Conservation (phyloP, 768 basidiomycete genomes). For the Russula earlei region DNA sequence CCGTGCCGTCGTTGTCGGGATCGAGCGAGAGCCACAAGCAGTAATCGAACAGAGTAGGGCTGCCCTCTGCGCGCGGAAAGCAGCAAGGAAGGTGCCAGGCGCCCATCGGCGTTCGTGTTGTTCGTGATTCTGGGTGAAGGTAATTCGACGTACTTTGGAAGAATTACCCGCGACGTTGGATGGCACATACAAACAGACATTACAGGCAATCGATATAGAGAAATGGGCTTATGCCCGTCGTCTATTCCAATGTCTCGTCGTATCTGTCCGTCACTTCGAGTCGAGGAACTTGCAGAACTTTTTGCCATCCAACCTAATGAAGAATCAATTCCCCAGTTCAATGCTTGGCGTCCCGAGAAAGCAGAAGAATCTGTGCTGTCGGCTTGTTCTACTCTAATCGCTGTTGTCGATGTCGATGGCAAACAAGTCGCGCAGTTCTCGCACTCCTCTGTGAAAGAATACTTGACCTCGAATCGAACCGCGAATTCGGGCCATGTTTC, state of each 20-base stretch:
- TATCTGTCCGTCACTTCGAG: no score
- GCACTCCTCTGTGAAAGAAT: neutral
- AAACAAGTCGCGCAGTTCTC: neutral
- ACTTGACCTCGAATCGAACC: neutral
- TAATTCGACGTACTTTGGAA: neutral
- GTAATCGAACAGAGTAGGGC: conserved; percentile 37
- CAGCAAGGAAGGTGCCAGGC: no score
- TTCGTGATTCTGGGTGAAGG: conserved; percentile 48
- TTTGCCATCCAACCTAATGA: neutral
- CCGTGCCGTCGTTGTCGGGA: conserved; percentile 61
- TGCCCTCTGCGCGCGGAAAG: conserved; percentile 6
- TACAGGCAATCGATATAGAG: no score
- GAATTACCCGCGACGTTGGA: neutral
- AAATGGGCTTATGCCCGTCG: no score
- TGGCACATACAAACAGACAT: no score
- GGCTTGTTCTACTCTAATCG: neutral
- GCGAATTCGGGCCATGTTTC: neutral
- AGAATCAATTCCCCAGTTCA: neutral
- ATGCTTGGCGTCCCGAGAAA: neutral
- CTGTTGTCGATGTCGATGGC: neutral
- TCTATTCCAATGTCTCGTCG: no score
- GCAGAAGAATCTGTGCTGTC: neutral
- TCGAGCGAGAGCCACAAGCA: conserved; percentile 69
- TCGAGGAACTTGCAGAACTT: neutral
- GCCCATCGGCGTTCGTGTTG: conserved; percentile 37